Evolutionary conservation across 2,329 filamentous ascomycete genomes (phyloP).

Genomic region (Beauveria brongniartii): DNA sequence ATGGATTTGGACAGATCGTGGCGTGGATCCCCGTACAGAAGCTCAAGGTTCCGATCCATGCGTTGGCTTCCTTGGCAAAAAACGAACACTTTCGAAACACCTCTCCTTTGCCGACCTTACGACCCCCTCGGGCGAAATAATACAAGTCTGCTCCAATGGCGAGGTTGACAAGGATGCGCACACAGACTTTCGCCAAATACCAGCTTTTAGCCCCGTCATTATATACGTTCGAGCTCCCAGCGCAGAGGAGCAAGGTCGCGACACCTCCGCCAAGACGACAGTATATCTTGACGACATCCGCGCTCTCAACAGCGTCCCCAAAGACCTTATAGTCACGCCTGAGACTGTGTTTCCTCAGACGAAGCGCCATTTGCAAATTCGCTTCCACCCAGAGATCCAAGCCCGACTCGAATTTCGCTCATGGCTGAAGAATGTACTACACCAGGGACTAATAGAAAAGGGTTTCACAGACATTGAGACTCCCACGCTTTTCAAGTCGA

Average conservation of each 20-base stretch:
- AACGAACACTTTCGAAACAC: constrained; percentile 58
- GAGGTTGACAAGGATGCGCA: constrained; percentile 29
- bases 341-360: constrained; percentile 67
- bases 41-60: constrained; percentile 29
- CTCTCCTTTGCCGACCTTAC: constrained; percentile 60
- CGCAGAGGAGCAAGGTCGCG: constrained; percentile 15
- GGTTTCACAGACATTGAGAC: constrained; percentile 80
- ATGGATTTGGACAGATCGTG: constrained; percentile 19
- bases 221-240: constrained; percentile 31
- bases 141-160: constrained; percentile 38
- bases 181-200: constrained; percentile 35
- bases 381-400: constrained; percentile 60
- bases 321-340: constrained; percentile 66
- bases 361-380: constrained; percentile 75
- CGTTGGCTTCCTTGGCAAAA: constrained; percentile 62
- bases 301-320: constrained; percentile 29
- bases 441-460: constrained; percentile 44
- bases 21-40: constrained; percentile 17
- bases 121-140: constrained; percentile 28
- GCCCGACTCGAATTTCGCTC: constrained; percentile 65
- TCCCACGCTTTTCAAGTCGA: constrained; percentile 92
- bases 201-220: constrained; percentile 44
- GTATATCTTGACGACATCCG: constrained; percentile 52
- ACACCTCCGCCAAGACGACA: constrained; percentile 38
- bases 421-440: constrained; percentile 44